These are phyloP conservation scores for Mucor velutinosus DNA, from an alignment of 371 early-diverging fungal genomes.

Conservation along the genomic window DNA sequence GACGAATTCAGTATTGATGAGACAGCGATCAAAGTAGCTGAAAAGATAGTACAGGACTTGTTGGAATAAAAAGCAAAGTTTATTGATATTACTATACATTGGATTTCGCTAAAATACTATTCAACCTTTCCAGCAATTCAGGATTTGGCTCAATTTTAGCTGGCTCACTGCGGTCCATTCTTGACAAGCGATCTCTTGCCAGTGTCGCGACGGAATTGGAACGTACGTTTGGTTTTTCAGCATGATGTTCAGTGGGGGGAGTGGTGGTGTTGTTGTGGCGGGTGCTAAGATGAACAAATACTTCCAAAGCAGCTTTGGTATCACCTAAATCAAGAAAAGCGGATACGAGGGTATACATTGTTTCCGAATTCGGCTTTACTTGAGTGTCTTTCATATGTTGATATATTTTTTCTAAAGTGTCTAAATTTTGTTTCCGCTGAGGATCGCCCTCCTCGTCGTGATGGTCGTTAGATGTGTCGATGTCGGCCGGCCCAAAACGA, in stretches of 20 bases:
- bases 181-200: slow-evolving; percentile 15
- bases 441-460: not conserved
- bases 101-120: slow-evolving; percentile 20
- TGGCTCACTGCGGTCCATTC: slow-evolving; percentile 6
- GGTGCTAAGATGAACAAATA: slow-evolving; percentile 44
- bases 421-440: not conserved
- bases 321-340: slow-evolving; percentile 59
- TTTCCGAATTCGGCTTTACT: slow-evolving; percentile 45
- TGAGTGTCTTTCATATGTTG: slow-evolving; percentile 27
- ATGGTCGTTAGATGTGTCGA: not conserved
- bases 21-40: slow-evolving; percentile 20
- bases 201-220: slow-evolving; percentile 22
- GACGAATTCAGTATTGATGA: slow-evolving; percentile 29
- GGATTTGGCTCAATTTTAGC: slow-evolving; percentile 27
- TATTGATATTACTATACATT: not conserved
- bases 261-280: not conserved
- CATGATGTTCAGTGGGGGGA: not conserved
- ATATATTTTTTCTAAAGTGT: slow-evolving; percentile 28
- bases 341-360: slow-evolving; percentile 55
- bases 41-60: not conserved
- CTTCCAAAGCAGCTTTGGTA: slow-evolving; percentile 47
- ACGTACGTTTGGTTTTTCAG: slow-evolving; percentile 2
- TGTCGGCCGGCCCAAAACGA: not conserved
- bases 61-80: not conserved
- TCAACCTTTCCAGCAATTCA: slow-evolving; percentile 38